Conservation (phyloP, 129 eudicot species). For the Flaveria ramosissima region DNA sequence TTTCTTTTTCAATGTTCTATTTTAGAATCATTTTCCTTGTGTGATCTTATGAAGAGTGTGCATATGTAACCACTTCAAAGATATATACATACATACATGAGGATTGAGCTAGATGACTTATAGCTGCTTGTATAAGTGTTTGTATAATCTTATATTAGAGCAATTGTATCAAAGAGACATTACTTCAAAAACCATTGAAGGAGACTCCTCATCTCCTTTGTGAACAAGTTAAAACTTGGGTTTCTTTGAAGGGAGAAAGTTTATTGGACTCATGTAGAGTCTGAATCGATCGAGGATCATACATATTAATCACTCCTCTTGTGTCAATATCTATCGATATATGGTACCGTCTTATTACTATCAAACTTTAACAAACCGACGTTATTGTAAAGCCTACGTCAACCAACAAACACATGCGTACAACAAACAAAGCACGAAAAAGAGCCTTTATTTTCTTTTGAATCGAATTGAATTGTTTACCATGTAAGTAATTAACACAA, state of each 20-base stretch:
- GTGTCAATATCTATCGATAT: background rate
- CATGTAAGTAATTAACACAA: background rate
- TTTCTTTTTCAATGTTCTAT: too few species aligned
- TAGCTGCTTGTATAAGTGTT: background rate
- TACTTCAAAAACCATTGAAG: background rate
- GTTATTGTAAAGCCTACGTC: slow-evolving; percentile 5
- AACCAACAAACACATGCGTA: background rate
- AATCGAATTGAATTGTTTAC: background rate
- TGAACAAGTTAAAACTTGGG: background rate
- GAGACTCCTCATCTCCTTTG: background rate
- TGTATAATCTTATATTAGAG: background rate
- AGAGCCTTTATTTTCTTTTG: background rate
- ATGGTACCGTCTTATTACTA: background rate
- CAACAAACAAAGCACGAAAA: background rate
- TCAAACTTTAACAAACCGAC: background rate
- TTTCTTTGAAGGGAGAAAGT: background rate
- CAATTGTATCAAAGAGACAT: background rate
- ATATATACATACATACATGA: background rate
- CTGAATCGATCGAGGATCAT: background rate
- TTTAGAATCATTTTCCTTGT: too few species aligned
- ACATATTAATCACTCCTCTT: background rate
- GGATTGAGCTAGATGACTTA: background rate
- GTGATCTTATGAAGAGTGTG: too few species aligned
- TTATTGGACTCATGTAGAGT: background rate
- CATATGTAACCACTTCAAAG: background rate